Base-by-base conservation (phyloP, 257 asterid genomes). In the Solanum rostratum region DNA sequence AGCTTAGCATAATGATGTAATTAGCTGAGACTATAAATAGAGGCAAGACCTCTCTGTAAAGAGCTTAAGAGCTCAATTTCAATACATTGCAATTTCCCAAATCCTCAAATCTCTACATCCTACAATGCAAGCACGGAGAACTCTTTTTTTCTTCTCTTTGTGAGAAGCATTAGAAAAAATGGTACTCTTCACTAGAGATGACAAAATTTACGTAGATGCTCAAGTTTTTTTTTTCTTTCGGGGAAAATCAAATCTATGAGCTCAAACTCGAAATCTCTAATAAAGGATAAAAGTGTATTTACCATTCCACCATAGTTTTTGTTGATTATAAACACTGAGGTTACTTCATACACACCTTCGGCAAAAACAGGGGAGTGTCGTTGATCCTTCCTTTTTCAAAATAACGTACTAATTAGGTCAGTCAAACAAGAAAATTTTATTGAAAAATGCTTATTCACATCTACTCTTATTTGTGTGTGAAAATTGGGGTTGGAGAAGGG, bases 241-340 rank as follows among this genome's bases (percentile, higher is more conserved):
- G 10, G 0, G 39, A 2, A 2, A 11, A 65, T n/a, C 14, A 27
- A 63, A 63, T 63, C 13, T 4, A 12, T 1, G 39, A 29, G 10
- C 37, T 62, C 19, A 0, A 62, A 62, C 9, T 62, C 19, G 0
- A 62, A 22, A 60, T n/a, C 0, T 59, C 14, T 9, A 55, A 16
- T 60, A 22, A 62, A 62, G 37, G 3, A 62, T 27, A 14, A 27
- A 14, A 27, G 9, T 3, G 1, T 63, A 63, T 3, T 60, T 60
- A 10, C 1, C 18, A 11, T 2, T 6, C 0, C 19, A 2, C 1
- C 12, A 5, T 3, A 59, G 1, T 1, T 22, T n/a, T 59, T n/a
- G 14, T 60, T 60, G 15, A 5, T 22, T 8, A 60, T 60, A 55
- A 16, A 60, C 18, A 11, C 68, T 22, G 8, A 60, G 33, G 43